A percentile compares a stretch with the other conserved stretches of the same genome.
phyloP scores from a whole-genome alignment of 2,329 filamentous ascomycete species.

The Nemania abortiva region DNA sequence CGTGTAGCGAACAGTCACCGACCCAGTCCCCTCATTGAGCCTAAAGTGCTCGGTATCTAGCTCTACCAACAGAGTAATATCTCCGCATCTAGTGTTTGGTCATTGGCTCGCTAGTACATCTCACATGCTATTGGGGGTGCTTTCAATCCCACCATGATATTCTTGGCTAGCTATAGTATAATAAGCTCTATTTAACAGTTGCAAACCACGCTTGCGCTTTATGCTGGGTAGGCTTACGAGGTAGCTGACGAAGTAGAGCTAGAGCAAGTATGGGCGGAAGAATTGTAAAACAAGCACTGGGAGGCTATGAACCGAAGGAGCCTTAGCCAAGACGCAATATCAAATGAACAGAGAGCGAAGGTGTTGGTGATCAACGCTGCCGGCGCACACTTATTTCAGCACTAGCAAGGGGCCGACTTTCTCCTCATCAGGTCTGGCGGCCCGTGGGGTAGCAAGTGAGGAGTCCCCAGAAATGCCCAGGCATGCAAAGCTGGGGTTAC shows the following conservation, averaged over 20 bases:
- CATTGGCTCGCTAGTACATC: slow-evolving; percentile 37
- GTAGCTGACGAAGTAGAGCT: background rate
- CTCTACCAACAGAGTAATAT: slow-evolving; percentile 37
- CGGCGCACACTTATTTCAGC: slow-evolving; percentile 14
- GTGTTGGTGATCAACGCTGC: slow-evolving; percentile 14
- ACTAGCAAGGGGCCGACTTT: slow-evolving; percentile 20
- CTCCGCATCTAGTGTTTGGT: slow-evolving; percentile 43
- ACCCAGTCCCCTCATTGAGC: slow-evolving; percentile 48
- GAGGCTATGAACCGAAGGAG: background rate
- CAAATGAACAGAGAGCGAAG: background rate
- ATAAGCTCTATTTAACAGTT: background rate
- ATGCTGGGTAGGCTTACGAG: background rate
- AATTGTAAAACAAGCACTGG: slow-evolving; percentile 10
- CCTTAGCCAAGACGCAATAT: slow-evolving; percentile 22
- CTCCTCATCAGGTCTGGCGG: slow-evolving; percentile 32
- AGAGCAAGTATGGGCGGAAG: slow-evolving; percentile 24
- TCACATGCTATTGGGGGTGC: slow-evolving; percentile 14
- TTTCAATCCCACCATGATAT: background rate
- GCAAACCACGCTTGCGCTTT: background rate
- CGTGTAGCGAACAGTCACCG: slow-evolving; percentile 8
- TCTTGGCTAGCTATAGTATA: slow-evolving; percentile 17
- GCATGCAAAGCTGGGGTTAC: slow-evolving; percentile 25
- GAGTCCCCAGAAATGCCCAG: slow-evolving; percentile 25
- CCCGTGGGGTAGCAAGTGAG: slow-evolving; percentile 34
- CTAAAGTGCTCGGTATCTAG: slow-evolving; percentile 42